Evolutionary conservation across 495 filamentous ascomycete genomes (phyloP).

Genomic region (Hypoxylon fuscum): DNA sequence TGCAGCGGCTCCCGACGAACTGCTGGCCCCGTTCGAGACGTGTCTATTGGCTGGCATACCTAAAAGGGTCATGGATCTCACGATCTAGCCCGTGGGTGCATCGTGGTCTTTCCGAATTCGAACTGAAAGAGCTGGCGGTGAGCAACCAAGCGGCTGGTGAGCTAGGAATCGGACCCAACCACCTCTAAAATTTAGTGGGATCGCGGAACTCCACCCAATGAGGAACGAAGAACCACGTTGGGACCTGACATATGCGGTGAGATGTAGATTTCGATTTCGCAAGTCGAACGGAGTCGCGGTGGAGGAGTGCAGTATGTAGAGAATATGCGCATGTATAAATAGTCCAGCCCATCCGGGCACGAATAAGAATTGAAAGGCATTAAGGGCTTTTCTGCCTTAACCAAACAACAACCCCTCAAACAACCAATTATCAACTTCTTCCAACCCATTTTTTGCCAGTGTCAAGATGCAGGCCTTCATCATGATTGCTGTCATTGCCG

Average conservation of each 20-base stretch:
- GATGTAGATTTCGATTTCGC: conserved; percentile 14
- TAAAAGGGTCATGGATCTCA: conserved; percentile 11
- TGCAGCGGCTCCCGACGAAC: conserved; percentile 2
- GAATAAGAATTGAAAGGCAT: conserved; percentile 14
- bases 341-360: conserved; percentile 12
- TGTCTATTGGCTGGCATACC: conserved; percentile 29
- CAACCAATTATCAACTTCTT: conserved; percentile 18
- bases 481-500: conserved; percentile 35
- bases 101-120: conserved; percentile 33
- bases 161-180: conserved; percentile 28
- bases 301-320: conserved; percentile 20
- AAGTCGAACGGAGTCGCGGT: conserved; percentile 15
- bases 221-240: conserved; percentile 30
- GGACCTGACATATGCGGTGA: conserved; percentile 21
- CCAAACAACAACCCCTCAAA: conserved; percentile 21
- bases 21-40: conserved; percentile 11
- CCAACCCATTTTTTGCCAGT: conserved; percentile 4
- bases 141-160: conserved; percentile 21
- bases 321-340: conserved; percentile 26
- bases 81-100: conserved; percentile 18
- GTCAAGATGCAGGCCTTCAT: conserved; percentile 37
- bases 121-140: conserved; percentile 28
- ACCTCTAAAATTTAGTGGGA: conserved; percentile 21
- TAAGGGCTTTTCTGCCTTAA: conserved; percentile 30
- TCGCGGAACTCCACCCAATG: conserved; percentile 20